phyloP scores from a whole-genome alignment of 495 filamentous ascomycete species.

The Hyaloscypha finlandica region DNA sequence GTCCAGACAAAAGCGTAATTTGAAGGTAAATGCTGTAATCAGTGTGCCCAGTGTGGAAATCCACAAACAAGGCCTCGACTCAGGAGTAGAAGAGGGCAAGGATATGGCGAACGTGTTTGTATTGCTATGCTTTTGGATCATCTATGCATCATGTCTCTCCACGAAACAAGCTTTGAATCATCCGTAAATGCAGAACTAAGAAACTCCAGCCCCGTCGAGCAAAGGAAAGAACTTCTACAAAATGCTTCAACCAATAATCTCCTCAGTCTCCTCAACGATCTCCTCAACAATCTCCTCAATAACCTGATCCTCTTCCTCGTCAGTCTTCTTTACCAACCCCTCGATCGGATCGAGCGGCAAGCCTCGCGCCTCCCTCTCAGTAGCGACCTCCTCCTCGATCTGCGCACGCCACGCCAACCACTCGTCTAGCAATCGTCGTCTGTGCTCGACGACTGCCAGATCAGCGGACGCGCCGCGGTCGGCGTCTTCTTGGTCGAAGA shows the following conservation, averaged over 20 bases:
- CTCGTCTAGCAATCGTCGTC: conserved; percentile 81
- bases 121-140: conserved; percentile 13
- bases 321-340: conserved; percentile 52
- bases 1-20: too few species aligned
- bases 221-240: neutral
- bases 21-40: too few species aligned
- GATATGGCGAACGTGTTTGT: neutral
- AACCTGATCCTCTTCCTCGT: conserved; percentile 66
- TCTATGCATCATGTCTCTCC: conserved; percentile 7
- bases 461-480: conserved; percentile 90
- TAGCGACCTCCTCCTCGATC: conserved; percentile 70
- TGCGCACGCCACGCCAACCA: conserved; percentile 84
- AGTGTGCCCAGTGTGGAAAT: too few species aligned
- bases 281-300: conserved; percentile 92
- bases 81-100: neutral
- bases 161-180: neutral
- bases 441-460: conserved; percentile 85
- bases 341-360: conserved; percentile 64
- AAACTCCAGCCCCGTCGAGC: neutral
- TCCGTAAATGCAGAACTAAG: neutral
- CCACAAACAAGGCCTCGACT: too few species aligned
- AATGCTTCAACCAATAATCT: conserved; percentile 50
- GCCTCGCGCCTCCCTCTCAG: conserved; percentile 69
- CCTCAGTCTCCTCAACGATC: conserved; percentile 91
- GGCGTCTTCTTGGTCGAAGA: conserved; percentile 93